phyloP scores from a whole-genome alignment of 495 filamentous ascomycete species.

The Aspergillus asperescens region DNA sequence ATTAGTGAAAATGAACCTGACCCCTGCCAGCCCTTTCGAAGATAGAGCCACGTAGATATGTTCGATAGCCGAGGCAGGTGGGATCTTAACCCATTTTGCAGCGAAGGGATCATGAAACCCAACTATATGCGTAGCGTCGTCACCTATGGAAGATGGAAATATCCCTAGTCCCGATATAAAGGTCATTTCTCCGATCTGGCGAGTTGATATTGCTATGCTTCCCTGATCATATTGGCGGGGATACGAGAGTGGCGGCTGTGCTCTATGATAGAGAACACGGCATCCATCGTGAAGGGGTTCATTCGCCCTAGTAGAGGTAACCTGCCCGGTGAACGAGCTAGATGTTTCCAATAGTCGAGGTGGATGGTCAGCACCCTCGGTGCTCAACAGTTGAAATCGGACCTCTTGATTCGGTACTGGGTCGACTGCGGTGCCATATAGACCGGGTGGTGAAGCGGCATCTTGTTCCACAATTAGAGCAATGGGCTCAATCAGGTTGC shows the following conservation, averaged over 20 bases:
- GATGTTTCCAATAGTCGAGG: neutral
- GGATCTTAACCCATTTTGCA: conserved; percentile 14
- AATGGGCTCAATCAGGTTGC: conserved; percentile 67
- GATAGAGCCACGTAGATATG: conserved; percentile 11
- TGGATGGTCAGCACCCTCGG: neutral
- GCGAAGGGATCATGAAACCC: no score
- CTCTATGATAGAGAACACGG: conserved; percentile 9
- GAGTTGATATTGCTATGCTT: conserved; percentile 7
- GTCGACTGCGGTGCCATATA: neutral
- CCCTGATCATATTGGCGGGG: neutral
- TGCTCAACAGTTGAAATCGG: neutral
- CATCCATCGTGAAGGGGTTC: conserved; percentile 13
- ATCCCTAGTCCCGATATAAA: conserved; percentile 15
- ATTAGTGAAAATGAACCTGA: conserved; percentile 12
- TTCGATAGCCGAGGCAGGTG: neutral
- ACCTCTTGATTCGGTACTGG: neutral
- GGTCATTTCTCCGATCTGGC: conserved; percentile 3
- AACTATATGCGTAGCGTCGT: no score
- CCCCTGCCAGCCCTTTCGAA: conserved; percentile 9
- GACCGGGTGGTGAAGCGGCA: neutral
- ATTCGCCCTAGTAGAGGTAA: neutral
- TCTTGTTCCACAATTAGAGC: conserved; percentile 32
- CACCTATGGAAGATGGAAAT: no score
- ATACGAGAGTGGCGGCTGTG: neutral
- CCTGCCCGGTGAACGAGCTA: conserved; percentile 13